phyloP scores from a whole-genome alignment of 768 basidiomycete species.

The Russula abietina region DNA sequence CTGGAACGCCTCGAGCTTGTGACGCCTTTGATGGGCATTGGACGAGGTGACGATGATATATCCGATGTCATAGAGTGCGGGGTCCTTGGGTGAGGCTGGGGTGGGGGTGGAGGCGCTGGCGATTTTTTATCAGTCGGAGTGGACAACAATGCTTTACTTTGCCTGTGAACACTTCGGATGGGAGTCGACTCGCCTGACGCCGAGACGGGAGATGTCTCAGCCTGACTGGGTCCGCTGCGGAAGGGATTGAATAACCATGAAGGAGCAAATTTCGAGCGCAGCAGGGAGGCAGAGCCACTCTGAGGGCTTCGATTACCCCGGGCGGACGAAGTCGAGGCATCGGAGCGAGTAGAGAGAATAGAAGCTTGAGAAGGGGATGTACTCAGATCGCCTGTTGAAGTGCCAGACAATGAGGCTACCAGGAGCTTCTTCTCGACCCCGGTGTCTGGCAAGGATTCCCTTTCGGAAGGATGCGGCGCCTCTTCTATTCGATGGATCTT shows the following conservation, averaged over 20 bases:
- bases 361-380: slow-evolving; percentile 65
- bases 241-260: slow-evolving; percentile 81
- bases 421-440: slow-evolving; percentile 25
- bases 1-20: slow-evolving; percentile 36
- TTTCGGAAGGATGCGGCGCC: slow-evolving; percentile 48
- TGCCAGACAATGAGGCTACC: slow-evolving; percentile 19
- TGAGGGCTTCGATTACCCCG: slow-evolving; percentile 20
- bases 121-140: slow-evolving; percentile 1
- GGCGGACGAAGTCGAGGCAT: slow-evolving; percentile 36
- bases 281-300: slow-evolving; percentile 30
- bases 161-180: slow-evolving; percentile 27
- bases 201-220: slow-evolving; percentile 53
- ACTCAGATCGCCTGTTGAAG: slow-evolving; percentile 35
- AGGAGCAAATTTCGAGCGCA: slow-evolving; percentile 55
- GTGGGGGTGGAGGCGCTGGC: background rate
- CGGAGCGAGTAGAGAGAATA: slow-evolving; percentile 49
- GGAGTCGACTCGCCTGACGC: slow-evolving; percentile 40
- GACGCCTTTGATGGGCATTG: slow-evolving; percentile 35
- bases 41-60: slow-evolving; percentile 36
- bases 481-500: slow-evolving; percentile 66
- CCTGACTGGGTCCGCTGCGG: slow-evolving; percentile 54
- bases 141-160: slow-evolving; percentile 19
- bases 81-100: slow-evolving; percentile 4
- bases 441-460: slow-evolving; percentile 43
- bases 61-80: background rate